Evolutionary conservation across 2,329 filamentous ascomycete genomes (phyloP).

Genomic region (Colletotrichum noveboracense): DNA sequence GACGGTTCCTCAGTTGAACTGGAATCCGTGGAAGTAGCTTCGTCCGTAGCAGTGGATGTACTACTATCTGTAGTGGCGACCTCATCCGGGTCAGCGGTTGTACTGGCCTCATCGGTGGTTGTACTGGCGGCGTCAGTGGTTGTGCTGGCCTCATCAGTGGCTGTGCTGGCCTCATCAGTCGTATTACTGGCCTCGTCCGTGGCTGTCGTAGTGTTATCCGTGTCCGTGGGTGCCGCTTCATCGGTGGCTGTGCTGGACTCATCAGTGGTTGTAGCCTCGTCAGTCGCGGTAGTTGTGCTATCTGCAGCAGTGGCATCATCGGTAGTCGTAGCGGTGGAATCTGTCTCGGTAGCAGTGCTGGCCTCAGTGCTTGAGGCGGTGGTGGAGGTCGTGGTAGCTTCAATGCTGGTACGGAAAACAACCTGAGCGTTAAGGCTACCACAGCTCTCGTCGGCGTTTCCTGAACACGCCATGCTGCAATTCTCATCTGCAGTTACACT

Average conservation of each 20-base stretch:
- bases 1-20: neutral
- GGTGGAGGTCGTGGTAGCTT: no score
- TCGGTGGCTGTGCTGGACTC: neutral
- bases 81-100: neutral
- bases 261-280: neutral
- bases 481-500: no score
- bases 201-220: neutral
- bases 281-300: neutral
- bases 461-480: no score
- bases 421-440: no score
- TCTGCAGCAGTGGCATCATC: no score
- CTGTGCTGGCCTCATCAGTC: neutral
- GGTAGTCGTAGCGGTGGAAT: neutral
- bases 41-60: neutral
- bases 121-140: neutral
- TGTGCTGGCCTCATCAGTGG: neutral
- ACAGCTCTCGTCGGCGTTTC: no score
- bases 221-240: neutral
- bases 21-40: neutral
- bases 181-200: neutral
- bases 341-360: no score
- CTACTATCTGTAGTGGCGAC: no score
- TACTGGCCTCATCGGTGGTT: neutral
- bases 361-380: no score
- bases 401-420: no score